phyloP scores from a whole-genome alignment of 2,329 filamentous ascomycete species.

The Bipolaris bicolor region DNA sequence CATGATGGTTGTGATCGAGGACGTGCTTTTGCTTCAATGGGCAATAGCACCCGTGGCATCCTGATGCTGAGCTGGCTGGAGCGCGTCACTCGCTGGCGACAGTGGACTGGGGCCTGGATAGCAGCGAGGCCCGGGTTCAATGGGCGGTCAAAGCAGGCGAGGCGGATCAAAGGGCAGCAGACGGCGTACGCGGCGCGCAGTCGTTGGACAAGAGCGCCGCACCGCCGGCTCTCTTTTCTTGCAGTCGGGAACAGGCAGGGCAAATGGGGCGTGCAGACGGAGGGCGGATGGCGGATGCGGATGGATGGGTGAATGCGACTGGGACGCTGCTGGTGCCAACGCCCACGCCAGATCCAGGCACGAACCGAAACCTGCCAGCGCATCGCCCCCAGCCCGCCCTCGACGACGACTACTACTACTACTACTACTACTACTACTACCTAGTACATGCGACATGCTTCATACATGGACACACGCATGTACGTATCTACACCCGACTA shows the following conservation, averaged over 20 bases:
- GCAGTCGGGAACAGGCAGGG: slow-evolving; percentile 18
- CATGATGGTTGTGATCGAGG: slow-evolving; percentile 39
- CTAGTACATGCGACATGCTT: no score
- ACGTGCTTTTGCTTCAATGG: slow-evolving; percentile 25
- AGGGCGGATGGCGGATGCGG: slow-evolving; percentile 14
- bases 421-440: no score
- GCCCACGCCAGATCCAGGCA: slow-evolving; percentile 21
- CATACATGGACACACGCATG: no score
- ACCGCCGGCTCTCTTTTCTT: slow-evolving; percentile 28
- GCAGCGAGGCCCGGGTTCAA: slow-evolving; percentile 33
- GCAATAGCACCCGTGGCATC: slow-evolving; percentile 39
- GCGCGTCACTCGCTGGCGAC: slow-evolving; percentile 18
- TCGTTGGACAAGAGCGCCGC: slow-evolving; percentile 38
- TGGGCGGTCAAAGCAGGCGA: slow-evolving; percentile 35
- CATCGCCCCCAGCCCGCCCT: slow-evolving; percentile 16
- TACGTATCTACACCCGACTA: no score
- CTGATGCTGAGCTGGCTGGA: slow-evolving; percentile 39
- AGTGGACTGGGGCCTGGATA: slow-evolving; percentile 25
- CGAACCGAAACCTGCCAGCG: slow-evolving; percentile 27
- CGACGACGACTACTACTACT: no score
- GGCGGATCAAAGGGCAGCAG: slow-evolving; percentile 7
- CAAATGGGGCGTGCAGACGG: slow-evolving; percentile 15
- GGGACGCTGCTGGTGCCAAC: slow-evolving; percentile 10
- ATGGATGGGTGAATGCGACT: slow-evolving; percentile 12
- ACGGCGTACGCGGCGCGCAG: slow-evolving; percentile 36